A percentile compares a stretch with the other conserved stretches of the same genome.
phyloP scores from a whole-genome alignment of 2,329 filamentous ascomycete species.

The Rhynchosporium agropyri region DNA sequence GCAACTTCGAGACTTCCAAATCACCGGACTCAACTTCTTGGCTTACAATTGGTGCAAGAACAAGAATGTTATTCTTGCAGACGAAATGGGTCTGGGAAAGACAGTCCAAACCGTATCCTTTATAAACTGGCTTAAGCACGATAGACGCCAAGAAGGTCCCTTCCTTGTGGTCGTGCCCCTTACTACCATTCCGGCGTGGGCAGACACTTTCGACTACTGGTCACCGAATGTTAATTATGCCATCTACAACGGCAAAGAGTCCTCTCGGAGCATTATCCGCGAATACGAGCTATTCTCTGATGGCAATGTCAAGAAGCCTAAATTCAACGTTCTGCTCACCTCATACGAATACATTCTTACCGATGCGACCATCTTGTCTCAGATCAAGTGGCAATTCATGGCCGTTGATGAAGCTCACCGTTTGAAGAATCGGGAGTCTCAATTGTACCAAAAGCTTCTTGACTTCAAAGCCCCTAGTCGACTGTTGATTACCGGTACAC shows the following conservation, averaged over 20 bases:
- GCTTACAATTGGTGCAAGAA: conserved; percentile 93
- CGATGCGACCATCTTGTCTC: conserved; percentile 80
- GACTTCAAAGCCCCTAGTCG: conserved; percentile 87
- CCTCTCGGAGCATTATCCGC: conserved; percentile 81
- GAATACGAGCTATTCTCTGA: conserved; percentile 89
- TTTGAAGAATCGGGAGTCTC: conserved; percentile 93
- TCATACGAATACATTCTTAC: conserved; percentile 95
- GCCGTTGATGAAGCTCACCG: conserved; percentile 96
- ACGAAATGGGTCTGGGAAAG: conserved; percentile 98
- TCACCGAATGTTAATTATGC: conserved; percentile 96
- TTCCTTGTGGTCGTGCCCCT: conserved; percentile 97
- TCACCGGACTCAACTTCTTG: conserved; percentile 92
- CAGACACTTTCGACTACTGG: conserved; percentile 96
- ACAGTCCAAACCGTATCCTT: conserved; percentile 97
- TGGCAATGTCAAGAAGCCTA: conserved; percentile 83
- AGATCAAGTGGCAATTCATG: conserved; percentile 97
- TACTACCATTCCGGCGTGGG: conserved; percentile 97
- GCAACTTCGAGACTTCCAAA: conserved; percentile 87
- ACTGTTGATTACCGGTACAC: conserved; percentile 93
- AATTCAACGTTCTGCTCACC: conserved; percentile 96
- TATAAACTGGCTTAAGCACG: conserved; percentile 94
- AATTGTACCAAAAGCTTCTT: conserved; percentile 82
- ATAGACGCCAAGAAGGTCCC: conserved; percentile 85
- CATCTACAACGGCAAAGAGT: conserved; percentile 89
- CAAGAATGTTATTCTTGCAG: conserved; percentile 95